Evolutionary conservation across 345 rosid genomes (phyloP).

Genomic region (Acer campestre): DNA sequence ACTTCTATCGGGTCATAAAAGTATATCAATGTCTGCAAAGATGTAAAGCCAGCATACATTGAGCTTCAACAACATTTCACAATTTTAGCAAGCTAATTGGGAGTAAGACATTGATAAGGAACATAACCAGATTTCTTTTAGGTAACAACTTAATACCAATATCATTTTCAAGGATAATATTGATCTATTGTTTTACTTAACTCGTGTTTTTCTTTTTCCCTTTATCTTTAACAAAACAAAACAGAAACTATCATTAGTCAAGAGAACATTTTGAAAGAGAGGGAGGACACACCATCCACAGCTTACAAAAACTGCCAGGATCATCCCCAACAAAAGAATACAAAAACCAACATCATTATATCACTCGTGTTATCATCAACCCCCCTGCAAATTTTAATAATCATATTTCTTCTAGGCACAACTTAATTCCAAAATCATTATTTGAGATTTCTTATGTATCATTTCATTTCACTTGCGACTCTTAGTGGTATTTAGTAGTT

Average conservation of each 20-base stretch:
- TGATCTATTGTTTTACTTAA: not conserved
- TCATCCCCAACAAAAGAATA: not conserved
- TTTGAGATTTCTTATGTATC: not conserved
- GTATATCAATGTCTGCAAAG: constrained; percentile 87
- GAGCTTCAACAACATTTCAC: not conserved
- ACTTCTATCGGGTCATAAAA: constrained; percentile 88
- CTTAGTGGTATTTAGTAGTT: not conserved
- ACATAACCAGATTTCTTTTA: not conserved
- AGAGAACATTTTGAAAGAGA: not conserved
- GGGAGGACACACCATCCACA: not conserved
- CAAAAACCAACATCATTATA: not conserved
- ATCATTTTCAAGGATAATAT: not conserved
- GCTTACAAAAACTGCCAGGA: not conserved
- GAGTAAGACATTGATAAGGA: not conserved
- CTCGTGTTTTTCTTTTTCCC: not conserved
- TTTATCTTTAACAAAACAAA: not conserved
- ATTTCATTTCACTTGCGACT: not conserved
- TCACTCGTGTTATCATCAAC: not conserved
- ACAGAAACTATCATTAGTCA: not conserved
- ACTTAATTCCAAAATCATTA: not conserved
- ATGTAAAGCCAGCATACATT: constrained; percentile 8
- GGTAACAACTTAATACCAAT: not conserved
- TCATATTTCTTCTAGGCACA: not conserved
- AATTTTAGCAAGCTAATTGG: constrained; percentile 1
- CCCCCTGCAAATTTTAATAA: too few relatives aligned